Percentiles rank a stretch among this genome's conserved stretches.
Evolutionary conservation across 2,329 filamentous ascomycete genomes (phyloP).

Genomic region (Aureobasidium sp.): DNA sequence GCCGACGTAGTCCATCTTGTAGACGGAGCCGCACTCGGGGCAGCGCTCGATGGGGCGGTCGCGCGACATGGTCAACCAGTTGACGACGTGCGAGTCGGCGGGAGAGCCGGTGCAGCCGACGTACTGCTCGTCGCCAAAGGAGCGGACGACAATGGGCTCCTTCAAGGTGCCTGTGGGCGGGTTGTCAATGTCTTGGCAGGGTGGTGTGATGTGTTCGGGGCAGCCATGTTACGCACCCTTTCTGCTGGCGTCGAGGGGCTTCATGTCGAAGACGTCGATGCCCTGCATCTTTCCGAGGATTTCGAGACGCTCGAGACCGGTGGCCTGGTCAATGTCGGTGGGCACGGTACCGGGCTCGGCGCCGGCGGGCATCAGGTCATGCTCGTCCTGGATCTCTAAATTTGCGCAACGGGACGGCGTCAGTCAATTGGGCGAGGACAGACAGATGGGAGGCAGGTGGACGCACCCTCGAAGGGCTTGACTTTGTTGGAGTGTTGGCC

Average conservation of each 20-base stretch:
- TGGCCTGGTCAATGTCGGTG: constrained; percentile 91
- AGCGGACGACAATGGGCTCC: constrained; percentile 83
- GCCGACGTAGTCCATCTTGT: constrained; percentile 97
- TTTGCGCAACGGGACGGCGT: constrained; percentile 1
- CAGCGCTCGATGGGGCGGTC: constrained; percentile 91
- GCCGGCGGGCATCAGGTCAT: constrained; percentile 82
- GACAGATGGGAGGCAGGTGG: no score
- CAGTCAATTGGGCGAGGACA: neutral
- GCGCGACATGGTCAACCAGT: constrained; percentile 84
- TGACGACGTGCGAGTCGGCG: constrained; percentile 81
- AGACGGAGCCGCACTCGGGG: constrained; percentile 90
- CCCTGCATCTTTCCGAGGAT: constrained; percentile 99
- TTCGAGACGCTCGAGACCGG: constrained; percentile 96
- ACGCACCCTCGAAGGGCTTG: constrained; percentile 41
- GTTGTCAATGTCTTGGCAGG: constrained; percentile 1
- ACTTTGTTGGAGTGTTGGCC: constrained; percentile 33
- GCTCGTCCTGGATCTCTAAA: constrained; percentile 71
- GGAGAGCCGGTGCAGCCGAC: constrained; percentile 92
- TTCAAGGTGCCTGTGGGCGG: constrained; percentile 65
- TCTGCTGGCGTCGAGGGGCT: constrained; percentile 84
- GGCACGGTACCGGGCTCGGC: constrained; percentile 75
- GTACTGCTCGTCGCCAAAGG: constrained; percentile 93
- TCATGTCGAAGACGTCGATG: constrained; percentile 97
- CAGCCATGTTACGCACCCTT: constrained; percentile 52
- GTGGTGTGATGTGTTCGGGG: constrained; percentile 1